Evolutionary conservation across 176 grass and related monocot genomes (phyloP).

Genomic region (Triticum dicoccoides): DNA sequence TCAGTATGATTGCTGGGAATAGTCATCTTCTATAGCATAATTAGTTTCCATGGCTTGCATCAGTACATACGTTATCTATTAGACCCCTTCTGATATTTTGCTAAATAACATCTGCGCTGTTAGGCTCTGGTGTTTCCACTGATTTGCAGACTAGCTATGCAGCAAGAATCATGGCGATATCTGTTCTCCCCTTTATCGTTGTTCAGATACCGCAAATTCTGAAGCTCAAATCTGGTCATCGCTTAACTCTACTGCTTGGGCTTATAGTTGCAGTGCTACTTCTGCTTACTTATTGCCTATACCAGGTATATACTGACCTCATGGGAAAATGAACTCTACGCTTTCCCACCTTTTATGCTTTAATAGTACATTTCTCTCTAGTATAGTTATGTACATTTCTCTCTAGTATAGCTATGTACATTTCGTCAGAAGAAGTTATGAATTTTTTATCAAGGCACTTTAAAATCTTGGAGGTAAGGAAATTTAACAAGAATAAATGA

Average conservation of each 20-base stretch:
- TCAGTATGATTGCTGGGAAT: not conserved
- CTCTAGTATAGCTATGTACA: not conserved
- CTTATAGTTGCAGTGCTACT: slow-evolving; percentile 57
- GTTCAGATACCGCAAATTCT: slow-evolving; percentile 79
- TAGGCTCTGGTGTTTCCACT: slow-evolving; percentile 81
- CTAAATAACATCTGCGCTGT: slow-evolving; percentile 12
- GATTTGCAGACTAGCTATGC: slow-evolving; percentile 80
- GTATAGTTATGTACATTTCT: not conserved
- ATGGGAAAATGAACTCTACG: not conserved
- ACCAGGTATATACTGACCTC: slow-evolving; percentile 65
- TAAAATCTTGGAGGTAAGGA: not conserved
- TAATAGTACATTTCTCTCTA: not conserved
- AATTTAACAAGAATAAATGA: not conserved
- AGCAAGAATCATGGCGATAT: slow-evolving; percentile 84
- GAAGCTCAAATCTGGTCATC: slow-evolving; percentile 61
- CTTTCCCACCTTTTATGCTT: not conserved
- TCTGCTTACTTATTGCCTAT: slow-evolving; percentile 76
- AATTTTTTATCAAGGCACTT: not conserved
- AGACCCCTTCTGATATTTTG: not conserved
- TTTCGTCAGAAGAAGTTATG: not conserved
- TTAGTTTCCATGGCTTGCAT: not conserved
- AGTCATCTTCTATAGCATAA: not conserved
- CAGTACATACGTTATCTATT: not conserved
- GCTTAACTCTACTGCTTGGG: slow-evolving; percentile 57
- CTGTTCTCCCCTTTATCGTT: slow-evolving; percentile 83